Conservation (phyloP, 306 rosid species). For the Malus fusca region DNA sequence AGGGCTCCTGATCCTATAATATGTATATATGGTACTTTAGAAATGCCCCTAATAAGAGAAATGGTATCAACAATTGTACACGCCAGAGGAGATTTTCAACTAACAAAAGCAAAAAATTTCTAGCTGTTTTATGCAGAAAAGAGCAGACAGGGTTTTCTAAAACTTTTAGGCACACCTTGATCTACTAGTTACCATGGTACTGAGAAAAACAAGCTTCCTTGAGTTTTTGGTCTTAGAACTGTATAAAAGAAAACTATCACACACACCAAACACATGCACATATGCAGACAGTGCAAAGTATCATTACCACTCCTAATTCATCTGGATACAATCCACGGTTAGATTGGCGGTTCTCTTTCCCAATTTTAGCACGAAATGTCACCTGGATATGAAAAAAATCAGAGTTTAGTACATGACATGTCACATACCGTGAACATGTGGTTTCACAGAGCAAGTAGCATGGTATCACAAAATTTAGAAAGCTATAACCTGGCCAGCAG, state of each 20-base stretch:
- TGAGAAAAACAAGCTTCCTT: not conserved
- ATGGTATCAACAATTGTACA: not conserved
- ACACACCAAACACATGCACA: not conserved
- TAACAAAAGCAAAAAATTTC: not conserved
- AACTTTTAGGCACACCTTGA: not conserved
- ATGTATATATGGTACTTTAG: not conserved
- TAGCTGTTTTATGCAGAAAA: not conserved
- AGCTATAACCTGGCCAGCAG: slow-evolving; percentile 83
- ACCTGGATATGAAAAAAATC: slow-evolving; percentile 41
- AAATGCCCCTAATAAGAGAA: not conserved
- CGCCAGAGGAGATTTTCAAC: no score
- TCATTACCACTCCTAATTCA: slow-evolving; percentile 96
- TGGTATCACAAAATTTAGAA: slow-evolving; percentile 13
- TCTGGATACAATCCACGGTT: slow-evolving; percentile 93
- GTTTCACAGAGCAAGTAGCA: not conserved
- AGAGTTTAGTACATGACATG: not conserved
- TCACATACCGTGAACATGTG: not conserved
- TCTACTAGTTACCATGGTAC: not conserved
- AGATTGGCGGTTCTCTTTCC: slow-evolving; percentile 53
- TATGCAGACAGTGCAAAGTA: not conserved
- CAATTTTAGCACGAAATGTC: slow-evolving; percentile 96
- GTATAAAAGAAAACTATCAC: not conserved
- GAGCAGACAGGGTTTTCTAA: not conserved
- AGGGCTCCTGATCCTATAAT: not conserved
- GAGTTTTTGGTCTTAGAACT: not conserved